A percentile compares a stretch with the other conserved stretches of the same genome.
These are phyloP conservation scores for Cryptococcus sp. DNA, from an alignment of 1,284 basidiomycete genomes.

Conservation along the genomic window DNA sequence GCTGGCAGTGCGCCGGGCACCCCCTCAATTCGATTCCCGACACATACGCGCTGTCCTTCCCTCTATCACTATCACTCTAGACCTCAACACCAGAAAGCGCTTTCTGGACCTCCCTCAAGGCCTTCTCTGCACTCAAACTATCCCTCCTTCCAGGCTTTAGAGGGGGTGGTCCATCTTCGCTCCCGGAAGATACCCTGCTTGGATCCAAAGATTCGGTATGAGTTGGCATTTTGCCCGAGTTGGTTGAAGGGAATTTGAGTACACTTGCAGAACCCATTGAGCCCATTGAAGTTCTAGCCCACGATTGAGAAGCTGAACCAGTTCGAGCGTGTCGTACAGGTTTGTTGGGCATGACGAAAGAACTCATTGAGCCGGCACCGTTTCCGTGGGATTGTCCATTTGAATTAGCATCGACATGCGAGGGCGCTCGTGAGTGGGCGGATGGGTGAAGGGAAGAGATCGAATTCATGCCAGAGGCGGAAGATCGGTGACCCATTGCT, in stretches of 20 bases:
- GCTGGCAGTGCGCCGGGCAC: too few species aligned
- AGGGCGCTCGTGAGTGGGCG: constrained; percentile 1
- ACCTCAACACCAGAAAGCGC: constrained; percentile 56
- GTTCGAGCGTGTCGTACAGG: not conserved
- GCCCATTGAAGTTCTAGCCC: constrained; percentile 5
- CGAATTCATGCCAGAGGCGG: constrained; percentile 20
- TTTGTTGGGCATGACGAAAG: constrained; percentile 30
- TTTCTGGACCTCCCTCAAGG: constrained; percentile 67
- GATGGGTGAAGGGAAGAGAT: constrained; percentile 1
- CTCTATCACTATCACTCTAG: constrained; percentile 10
- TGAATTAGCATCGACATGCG: not conserved
- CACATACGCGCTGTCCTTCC: too few species aligned
- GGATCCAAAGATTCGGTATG: constrained; percentile 32
- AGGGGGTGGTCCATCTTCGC: constrained; percentile 21
- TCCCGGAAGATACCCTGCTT: constrained; percentile 11
- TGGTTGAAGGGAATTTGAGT: constrained; percentile 18
- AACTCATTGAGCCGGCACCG: constrained; percentile 7
- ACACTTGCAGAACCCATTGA: constrained; percentile 18
- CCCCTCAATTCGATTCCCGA: too few species aligned
- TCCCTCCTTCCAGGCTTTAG: constrained; percentile 25
- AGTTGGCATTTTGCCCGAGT: constrained; percentile 30
- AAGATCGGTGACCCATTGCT: constrained; percentile 40
- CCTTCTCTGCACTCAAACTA: constrained; percentile 55
- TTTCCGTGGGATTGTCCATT: not conserved
- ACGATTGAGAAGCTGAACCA: constrained; percentile 9